Conservation (phyloP, 2,329 filamentous ascomycete species). For the Scedosporium aurantiacum region DNA sequence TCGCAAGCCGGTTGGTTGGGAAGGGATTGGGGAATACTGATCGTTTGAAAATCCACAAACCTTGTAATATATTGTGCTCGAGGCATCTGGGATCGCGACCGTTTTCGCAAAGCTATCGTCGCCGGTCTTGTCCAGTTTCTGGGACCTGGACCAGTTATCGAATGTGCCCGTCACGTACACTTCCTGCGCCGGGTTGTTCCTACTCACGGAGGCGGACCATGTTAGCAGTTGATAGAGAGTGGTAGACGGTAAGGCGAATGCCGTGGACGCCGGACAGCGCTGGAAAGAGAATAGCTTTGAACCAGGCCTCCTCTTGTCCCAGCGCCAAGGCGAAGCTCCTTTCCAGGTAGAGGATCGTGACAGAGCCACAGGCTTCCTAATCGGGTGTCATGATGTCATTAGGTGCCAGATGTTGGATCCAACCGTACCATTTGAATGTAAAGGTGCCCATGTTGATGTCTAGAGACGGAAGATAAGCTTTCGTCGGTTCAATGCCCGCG, state of each 20-base stretch:
- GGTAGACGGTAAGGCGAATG: neutral
- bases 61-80: slow-evolving; percentile 86
- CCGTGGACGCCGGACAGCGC: too few species aligned
- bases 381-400: neutral
- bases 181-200: slow-evolving; percentile 73
- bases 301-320: too few species aligned
- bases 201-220: slow-evolving; percentile 22
- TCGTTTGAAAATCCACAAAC: slow-evolving; percentile 37
- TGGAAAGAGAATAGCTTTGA: neutral
- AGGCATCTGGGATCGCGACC: slow-evolving; percentile 56
- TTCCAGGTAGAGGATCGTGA: neutral
- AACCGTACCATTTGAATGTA: neutral
- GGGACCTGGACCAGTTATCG: slow-evolving; percentile 82
- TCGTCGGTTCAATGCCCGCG: neutral
- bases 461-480: neutral
- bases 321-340: neutral
- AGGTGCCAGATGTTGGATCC: neutral
- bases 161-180: slow-evolving; percentile 95
- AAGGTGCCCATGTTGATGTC: neutral
- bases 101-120: slow-evolving; percentile 63
- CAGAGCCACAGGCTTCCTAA: neutral
- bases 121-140: slow-evolving; percentile 68
- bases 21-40: neutral
- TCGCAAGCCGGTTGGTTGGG: neutral
- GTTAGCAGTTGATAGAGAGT: neutral